phyloP scores from a whole-genome alignment of 164 flowering plant genomes.

The Magnolia changhungtana region DNA sequence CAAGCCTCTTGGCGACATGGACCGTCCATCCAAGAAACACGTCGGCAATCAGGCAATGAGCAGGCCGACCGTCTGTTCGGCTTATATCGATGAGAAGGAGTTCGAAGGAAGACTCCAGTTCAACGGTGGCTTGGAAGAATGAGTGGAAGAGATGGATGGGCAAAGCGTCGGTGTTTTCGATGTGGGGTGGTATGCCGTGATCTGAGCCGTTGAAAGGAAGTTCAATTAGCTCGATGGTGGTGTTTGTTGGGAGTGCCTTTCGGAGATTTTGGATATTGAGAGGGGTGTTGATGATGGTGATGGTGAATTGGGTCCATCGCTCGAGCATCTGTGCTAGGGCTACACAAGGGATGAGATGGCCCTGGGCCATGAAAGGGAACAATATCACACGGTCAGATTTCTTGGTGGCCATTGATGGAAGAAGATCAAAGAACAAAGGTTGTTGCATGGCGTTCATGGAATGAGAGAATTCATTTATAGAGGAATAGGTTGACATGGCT shows the following conservation, averaged over 20 bases:
- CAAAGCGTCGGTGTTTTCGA: constrained; percentile 9
- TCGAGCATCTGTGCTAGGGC: not conserved
- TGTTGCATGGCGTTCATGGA: too few species aligned
- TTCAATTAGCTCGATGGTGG: not conserved
- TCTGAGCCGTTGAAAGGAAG: constrained; percentile 10
- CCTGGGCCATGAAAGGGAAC: not conserved
- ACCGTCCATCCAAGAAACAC: constrained; percentile 8
- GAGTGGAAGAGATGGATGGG: not conserved
- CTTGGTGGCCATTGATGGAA: not conserved
- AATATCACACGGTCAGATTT: not conserved
- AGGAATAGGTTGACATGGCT: too few species aligned
- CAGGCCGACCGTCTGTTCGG: not conserved
- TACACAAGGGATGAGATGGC: not conserved
- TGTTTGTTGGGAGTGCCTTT: not conserved
- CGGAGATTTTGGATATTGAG: too few species aligned
- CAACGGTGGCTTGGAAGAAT: constrained; percentile 1
- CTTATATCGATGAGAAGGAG: not conserved
- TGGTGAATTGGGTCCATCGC: not conserved
- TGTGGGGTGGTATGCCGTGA: constrained; percentile 8
- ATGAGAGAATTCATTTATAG: too few species aligned
- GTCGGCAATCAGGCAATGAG: constrained; percentile 8
- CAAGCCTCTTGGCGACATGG: constrained; percentile 2
- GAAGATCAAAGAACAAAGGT: too few species aligned
- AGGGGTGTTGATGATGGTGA: too few species aligned
- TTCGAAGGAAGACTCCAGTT: constrained; percentile 2